phyloP scores from a whole-genome alignment of 306 rosid genomes.

The Ormosia emarginata region DNA sequence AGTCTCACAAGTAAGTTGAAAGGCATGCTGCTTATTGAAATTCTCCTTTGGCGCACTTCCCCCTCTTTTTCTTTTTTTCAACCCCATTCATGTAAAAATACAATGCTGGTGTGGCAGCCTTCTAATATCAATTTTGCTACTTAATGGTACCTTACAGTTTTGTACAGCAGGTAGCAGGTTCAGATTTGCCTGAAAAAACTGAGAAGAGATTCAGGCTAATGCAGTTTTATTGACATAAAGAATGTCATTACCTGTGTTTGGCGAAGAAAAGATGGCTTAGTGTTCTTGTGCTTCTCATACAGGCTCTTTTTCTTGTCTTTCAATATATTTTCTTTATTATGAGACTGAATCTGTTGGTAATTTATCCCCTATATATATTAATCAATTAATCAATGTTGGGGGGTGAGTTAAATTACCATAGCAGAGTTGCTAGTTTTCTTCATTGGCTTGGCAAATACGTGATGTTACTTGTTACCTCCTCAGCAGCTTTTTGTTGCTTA shows the following conservation, averaged over 20 bases:
- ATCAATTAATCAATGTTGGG: slow-evolving; percentile 36
- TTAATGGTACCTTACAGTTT: slow-evolving; percentile 52
- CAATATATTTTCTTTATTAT: slow-evolving; percentile 4
- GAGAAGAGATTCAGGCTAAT: slow-evolving; percentile 39
- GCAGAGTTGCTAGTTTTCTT: slow-evolving; percentile 2
- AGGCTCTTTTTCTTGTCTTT: slow-evolving; percentile 21
- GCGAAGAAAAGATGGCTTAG: slow-evolving; percentile 10
- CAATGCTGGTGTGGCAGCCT: not conserved
- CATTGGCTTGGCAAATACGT: slow-evolving; percentile 15
- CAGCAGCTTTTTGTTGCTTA: slow-evolving; percentile 24
- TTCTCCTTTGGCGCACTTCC: not conserved
- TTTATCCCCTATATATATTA: slow-evolving; percentile 47
- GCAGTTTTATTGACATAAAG: slow-evolving; percentile 9
- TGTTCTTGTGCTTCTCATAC: slow-evolving; percentile 26
- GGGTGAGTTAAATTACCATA: slow-evolving; percentile 37
- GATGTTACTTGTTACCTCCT: slow-evolving; percentile 16
- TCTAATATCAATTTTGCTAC: not conserved
- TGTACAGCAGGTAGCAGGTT: slow-evolving; percentile 58
- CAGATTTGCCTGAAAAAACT: slow-evolving; percentile 39
- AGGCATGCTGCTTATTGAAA: not conserved
- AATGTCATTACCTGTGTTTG: slow-evolving; percentile 15
- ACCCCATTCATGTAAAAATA: not conserved
- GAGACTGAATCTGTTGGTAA: slow-evolving; percentile 27
- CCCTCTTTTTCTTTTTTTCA: not conserved
- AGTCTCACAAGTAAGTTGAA: slow-evolving; percentile 55